Evolutionary conservation across 192 early-diverging fungal genomes (phyloP).

Genomic region (Umbelopsis vinacea): DNA sequence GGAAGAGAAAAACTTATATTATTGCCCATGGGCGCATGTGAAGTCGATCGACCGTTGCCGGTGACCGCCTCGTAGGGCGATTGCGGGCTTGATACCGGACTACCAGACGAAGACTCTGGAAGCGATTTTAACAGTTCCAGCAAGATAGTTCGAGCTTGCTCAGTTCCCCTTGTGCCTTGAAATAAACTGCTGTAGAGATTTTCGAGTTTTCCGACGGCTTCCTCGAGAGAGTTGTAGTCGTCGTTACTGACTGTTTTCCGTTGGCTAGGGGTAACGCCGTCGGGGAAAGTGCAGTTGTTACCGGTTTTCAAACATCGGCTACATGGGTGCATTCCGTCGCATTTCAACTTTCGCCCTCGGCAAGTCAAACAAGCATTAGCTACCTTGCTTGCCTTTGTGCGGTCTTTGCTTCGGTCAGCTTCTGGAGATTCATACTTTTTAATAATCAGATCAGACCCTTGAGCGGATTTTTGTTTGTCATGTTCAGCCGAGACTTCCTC

Average conservation of each 20-base stretch:
- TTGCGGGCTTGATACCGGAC: neutral
- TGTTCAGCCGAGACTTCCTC: conserved; percentile 18
- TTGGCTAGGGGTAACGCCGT: neutral
- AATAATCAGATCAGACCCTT: conserved; percentile 1
- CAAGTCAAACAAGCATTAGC: conserved; percentile 11
- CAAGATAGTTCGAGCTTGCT: neutral
- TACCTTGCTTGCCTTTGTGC: conserved; percentile 5
- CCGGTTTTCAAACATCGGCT: neutral
- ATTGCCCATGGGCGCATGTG: neutral
- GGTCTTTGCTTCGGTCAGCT: conserved; percentile 10
- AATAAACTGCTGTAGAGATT: neutral
- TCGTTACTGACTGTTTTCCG: conserved; percentile 11
- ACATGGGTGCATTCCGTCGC: conserved; percentile 12
- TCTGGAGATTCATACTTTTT: conserved; percentile 18
- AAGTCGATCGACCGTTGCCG: neutral
- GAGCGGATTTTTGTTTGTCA: conserved; percentile 19
- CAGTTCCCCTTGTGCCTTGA: conserved; percentile 3
- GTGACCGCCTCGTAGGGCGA: neutral
- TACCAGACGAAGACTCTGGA: neutral
- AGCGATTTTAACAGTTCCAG: neutral
- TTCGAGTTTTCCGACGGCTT: neutral
- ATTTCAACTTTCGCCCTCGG: conserved; percentile 14
- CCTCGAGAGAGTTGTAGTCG: conserved; percentile 10
- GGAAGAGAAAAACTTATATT: neutral
- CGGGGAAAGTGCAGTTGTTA: neutral